phyloP scores from a whole-genome alignment of 495 filamentous ascomycete species.

The Aspergillus ostianus region DNA sequence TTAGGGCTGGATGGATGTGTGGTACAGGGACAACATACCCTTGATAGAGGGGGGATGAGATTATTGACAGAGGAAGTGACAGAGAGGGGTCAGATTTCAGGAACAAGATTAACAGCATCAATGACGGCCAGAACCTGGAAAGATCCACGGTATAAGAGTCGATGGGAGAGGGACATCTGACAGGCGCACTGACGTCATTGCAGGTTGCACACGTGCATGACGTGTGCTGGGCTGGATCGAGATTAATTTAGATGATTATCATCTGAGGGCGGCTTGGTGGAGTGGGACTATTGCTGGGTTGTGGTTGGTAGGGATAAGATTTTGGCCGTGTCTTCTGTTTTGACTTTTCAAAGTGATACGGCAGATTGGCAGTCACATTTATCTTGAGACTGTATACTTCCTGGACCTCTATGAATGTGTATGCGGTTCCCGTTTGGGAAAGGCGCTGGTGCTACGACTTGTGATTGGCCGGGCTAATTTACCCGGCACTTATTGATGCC shows the following conservation, averaged over 20 bases:
- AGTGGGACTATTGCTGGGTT: background rate
- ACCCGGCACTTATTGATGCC: background rate
- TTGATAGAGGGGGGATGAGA: background rate
- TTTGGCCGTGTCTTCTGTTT: background rate
- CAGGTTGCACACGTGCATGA: conserved; percentile 8
- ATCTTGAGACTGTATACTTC: no score
- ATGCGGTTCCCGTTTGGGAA: background rate
- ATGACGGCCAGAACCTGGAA: background rate
- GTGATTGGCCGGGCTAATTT: no score
- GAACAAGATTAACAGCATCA: background rate
- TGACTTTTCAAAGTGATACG: background rate
- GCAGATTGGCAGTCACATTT: no score
- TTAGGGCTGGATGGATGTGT: background rate
- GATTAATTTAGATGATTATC: conserved; percentile 5
- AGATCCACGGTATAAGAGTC: background rate
- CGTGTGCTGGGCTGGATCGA: conserved; percentile 2
- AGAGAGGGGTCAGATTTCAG: background rate
- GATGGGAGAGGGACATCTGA: background rate
- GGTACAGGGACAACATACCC: background rate
- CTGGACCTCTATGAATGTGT: background rate
- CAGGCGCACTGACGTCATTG: conserved; percentile 11
- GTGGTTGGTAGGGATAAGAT: background rate
- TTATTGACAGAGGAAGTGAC: background rate
- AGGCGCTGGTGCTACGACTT: background rate
- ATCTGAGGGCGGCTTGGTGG: background rate